phyloP scores from a whole-genome alignment of 345 rosid genomes.

The Erodium maritimum region DNA sequence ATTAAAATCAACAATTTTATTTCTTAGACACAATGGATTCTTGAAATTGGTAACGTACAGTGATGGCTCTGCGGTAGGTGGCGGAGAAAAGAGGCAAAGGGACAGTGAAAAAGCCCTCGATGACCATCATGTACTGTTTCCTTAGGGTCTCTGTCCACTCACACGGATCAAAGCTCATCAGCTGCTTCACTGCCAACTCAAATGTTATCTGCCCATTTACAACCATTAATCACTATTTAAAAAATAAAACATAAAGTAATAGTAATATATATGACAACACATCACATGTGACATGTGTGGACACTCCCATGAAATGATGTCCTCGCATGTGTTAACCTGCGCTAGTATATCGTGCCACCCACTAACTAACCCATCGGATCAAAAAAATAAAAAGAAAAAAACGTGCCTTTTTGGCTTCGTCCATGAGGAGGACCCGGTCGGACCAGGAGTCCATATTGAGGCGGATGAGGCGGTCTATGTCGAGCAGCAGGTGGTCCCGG shows the following conservation, averaged over 20 bases:
- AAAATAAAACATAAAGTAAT: neutral
- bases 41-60: too few relatives aligned
- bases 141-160: slow-evolving; percentile 87
- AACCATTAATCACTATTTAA: neutral
- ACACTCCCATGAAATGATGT: too few relatives aligned
- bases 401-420: slow-evolving; percentile 95
- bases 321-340: too few relatives aligned
- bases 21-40: too few relatives aligned
- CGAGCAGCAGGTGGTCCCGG: slow-evolving; percentile 62
- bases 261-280: too few relatives aligned
- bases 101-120: slow-evolving; percentile 87
- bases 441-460: slow-evolving; percentile 79
- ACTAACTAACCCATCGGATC: too few relatives aligned
- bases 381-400: too few relatives aligned
- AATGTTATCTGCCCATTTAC: slow-evolving; percentile 73
- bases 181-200: slow-evolving; percentile 77
- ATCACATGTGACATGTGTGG: too few relatives aligned
- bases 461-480: slow-evolving; percentile 88
- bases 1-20: too few relatives aligned
- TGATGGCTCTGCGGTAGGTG: slow-evolving; percentile 77
- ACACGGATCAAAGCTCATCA: slow-evolving; percentile 90
- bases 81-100: slow-evolving; percentile 72
- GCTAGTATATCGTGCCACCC: too few relatives aligned
- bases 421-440: slow-evolving; percentile 87
- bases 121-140: slow-evolving; percentile 79